A percentile compares a stretch with the other conserved stretches of the same genome.
Conservation (phyloP, 176 grass and related monocot species). For the Zea luxurians region DNA sequence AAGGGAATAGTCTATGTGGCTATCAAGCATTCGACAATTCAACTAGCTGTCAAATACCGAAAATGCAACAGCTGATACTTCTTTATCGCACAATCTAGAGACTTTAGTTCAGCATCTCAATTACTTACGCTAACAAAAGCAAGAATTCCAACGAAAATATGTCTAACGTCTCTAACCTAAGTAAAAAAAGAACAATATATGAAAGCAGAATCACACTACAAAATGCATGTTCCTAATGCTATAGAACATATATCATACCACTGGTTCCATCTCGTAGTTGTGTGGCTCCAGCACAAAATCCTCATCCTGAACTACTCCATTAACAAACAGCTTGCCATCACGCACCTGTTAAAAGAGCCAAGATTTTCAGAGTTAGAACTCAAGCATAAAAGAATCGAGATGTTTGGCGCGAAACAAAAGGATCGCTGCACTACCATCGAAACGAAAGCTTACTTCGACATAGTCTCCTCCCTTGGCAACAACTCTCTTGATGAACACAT, state of each 20-base stretch:
- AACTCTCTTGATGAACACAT: conserved; percentile 98
- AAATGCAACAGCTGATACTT: conserved; percentile 14
- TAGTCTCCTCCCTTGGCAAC: conserved; percentile 87
- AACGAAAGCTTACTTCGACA: conserved; percentile 77
- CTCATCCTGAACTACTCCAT: conserved; percentile 74
- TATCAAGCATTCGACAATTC: neutral
- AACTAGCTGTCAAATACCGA: neutral
- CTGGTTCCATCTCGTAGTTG: conserved; percentile 68
- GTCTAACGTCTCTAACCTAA: neutral
- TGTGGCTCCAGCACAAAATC: conserved; percentile 82
- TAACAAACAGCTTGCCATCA: conserved; percentile 84
- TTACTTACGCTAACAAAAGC: neutral
- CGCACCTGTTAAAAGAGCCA: conserved; percentile 56
- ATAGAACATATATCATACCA: conserved; percentile 51
- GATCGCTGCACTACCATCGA: conserved; percentile 37
- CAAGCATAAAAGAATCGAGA: neutral
- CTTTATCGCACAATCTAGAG: neutral
- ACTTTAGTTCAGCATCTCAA: neutral
- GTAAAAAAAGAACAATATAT: neutral
- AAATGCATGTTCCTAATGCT: neutral
- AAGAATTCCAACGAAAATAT: neutral
- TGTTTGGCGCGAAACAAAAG: conserved; percentile 22
- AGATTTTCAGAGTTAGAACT: conserved; percentile 19
- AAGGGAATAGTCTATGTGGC: neutral
- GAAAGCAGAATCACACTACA: neutral